Evolutionary conservation across 225 moss, liverwort and hornwort genomes (phyloP), one percentile per base, ranked within the genome.

Genomic region (Bryoerythrophyllum caledonicum): DNA sequence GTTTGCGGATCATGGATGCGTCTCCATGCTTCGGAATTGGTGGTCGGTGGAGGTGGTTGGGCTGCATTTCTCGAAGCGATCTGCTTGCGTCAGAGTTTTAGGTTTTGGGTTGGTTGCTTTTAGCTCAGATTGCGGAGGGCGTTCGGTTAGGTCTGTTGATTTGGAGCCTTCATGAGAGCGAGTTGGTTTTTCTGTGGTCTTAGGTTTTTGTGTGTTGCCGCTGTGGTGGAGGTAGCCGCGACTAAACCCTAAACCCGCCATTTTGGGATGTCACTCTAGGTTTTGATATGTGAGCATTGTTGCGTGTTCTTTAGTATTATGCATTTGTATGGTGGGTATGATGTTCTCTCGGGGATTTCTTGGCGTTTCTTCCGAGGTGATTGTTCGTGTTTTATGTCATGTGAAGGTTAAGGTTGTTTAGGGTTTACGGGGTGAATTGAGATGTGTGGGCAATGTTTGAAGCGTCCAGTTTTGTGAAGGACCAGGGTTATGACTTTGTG

Each of bases 231-330:
- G 28, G 28, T 58, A 27, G 41, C 40, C 20, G 20, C 28, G 26
- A 10, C 60, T 60, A 60, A 72, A 60, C 72, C 72, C 46, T 72
- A 72, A 60, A 72, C 46, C 46, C 48, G 60, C 41, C 4, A 30
- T 23, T 32, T 13, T 2, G 8, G 14, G n/a, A 8, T 30, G n/a
- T 15, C 9, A 60, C 60, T 72, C 15, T 60, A 48, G 46, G 32
- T 57, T 71, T 43, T 58, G 38, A 3, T 24, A 9, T 35, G 41
- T 20, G 58, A 49, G 19, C 48, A 49, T 49, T 49, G 48, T 58
- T 10, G 1, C 23, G 52, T 26, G 63, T 26, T 10, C 30, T 14
- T 40, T 12, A 43, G 11, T 41, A 21, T 15, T 27, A 14, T 79
- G 0, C 67, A 6, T 38, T 64, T 38, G 1, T 9, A 49, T 34